These are phyloP conservation scores for Spathaspora sp. DNA, from an alignment of 1,139 yeast species.

Conservation along the genomic window DNA sequence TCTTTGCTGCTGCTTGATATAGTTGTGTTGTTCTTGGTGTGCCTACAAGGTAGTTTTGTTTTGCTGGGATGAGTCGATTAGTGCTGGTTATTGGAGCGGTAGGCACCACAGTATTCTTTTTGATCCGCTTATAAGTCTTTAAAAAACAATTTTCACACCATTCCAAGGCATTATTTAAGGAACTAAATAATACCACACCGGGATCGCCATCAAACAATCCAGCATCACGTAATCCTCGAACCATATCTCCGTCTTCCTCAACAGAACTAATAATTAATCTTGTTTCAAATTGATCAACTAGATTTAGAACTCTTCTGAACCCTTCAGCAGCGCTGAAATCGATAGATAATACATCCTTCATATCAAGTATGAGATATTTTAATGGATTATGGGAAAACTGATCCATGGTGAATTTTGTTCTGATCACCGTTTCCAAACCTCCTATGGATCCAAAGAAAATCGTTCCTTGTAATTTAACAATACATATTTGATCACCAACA, in stretches of 20 bases:
- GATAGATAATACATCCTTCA: constrained; percentile 75
- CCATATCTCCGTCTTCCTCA: constrained; percentile 56
- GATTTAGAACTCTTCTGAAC: constrained; percentile 79
- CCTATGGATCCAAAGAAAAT: constrained; percentile 95
- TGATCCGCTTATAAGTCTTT: constrained; percentile 53
- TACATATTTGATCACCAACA: constrained; percentile 89
- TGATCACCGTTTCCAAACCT: constrained; percentile 75
- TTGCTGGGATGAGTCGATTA: background rate
- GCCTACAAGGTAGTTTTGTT: constrained; percentile 23
- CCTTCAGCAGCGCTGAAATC: constrained; percentile 98
- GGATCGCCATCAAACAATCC: constrained; percentile 61
- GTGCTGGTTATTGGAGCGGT: background rate
- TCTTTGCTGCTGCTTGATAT: constrained; percentile 59
- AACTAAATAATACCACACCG: constrained; percentile 60
- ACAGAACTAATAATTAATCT: constrained; percentile 81
- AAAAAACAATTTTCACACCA: constrained; percentile 95
- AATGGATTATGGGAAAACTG: constrained; percentile 56
- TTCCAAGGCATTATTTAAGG: constrained; percentile 84
- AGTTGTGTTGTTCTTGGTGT: constrained; percentile 68
- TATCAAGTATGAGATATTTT: constrained; percentile 78
- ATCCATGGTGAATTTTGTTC: constrained; percentile 63
- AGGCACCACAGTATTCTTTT: constrained; percentile 15
- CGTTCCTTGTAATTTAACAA: constrained; percentile 82
- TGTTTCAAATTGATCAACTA: constrained; percentile 67
- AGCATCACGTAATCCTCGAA: constrained; percentile 66